Conservation (phyloP, 2,329 filamentous ascomycete genomes). For the Colletotrichum lentis region DNA sequence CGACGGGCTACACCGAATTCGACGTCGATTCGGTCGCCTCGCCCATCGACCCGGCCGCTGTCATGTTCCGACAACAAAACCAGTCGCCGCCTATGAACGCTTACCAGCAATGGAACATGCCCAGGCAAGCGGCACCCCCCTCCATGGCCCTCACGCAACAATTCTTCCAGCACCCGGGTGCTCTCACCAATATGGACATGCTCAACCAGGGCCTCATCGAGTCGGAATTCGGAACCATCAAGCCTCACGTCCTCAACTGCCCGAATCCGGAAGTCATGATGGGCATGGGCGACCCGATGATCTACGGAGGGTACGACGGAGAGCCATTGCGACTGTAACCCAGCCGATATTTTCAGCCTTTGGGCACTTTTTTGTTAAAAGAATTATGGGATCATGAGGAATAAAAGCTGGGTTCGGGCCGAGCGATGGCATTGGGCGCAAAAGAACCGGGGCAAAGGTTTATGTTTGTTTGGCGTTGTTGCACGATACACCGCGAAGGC, state of each 20-base stretch:
- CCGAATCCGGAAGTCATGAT: slow-evolving; percentile 65
- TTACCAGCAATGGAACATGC: slow-evolving; percentile 41
- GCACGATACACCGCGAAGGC: slow-evolving; percentile 36
- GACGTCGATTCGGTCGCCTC: slow-evolving; percentile 51
- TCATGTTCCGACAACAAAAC: slow-evolving; percentile 48
- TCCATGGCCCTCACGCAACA: slow-evolving; percentile 52
- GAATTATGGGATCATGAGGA: slow-evolving; percentile 22
- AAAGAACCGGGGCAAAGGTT: neutral
- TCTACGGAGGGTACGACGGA: slow-evolving; percentile 61
- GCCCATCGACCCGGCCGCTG: slow-evolving; percentile 47
- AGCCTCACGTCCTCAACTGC: slow-evolving; percentile 63
- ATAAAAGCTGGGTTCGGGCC: slow-evolving; percentile 16
- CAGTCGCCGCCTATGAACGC: slow-evolving; percentile 47
- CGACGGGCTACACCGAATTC: slow-evolving; percentile 52
- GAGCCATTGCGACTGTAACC: slow-evolving; percentile 53
- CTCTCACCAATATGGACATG: slow-evolving; percentile 55
- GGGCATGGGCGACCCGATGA: slow-evolving; percentile 66
- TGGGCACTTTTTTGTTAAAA: slow-evolving; percentile 4
- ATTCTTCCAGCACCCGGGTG: slow-evolving; percentile 53
- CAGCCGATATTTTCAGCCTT: neutral
- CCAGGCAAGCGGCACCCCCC: slow-evolving; percentile 38
- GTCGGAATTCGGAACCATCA: slow-evolving; percentile 62
- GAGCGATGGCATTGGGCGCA: slow-evolving; percentile 8
- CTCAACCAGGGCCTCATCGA: slow-evolving; percentile 61
- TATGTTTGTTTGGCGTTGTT: neutral